A percentile compares a stretch with the other conserved stretches of the same genome.
These are phyloP conservation scores for Articulospora tetracladia DNA, from an alignment of 495 filamentous ascomycete genomes.

Conservation along the genomic window DNA sequence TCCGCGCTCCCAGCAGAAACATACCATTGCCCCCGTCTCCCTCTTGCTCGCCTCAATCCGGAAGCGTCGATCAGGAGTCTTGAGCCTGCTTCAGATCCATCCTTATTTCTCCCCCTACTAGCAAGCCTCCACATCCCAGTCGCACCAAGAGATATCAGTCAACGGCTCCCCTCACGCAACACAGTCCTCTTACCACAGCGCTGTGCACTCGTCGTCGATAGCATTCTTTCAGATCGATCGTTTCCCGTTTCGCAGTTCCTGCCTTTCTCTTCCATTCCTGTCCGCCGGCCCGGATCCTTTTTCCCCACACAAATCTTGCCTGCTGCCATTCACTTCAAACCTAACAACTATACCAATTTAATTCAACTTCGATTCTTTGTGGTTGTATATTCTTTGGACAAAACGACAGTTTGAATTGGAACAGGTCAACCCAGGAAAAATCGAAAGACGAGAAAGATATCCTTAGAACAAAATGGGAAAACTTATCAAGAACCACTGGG, in stretches of 20 bases:
- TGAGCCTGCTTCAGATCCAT: constrained; percentile 20
- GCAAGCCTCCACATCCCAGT: constrained; percentile 4
- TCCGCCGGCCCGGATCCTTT: constrained; percentile 26
- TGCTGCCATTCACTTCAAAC: neutral
- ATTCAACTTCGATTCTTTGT: constrained; percentile 21
- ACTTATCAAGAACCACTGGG: constrained; percentile 99
- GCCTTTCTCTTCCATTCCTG: constrained; percentile 9
- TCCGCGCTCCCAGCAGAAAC: constrained; percentile 19
- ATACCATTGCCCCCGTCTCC: constrained; percentile 1
- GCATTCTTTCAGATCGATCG: constrained; percentile 21
- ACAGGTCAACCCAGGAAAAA: neutral
- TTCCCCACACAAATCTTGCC: neutral
- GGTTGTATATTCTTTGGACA: constrained; percentile 2
- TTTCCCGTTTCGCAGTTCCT: neutral
- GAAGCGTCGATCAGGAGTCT: neutral
- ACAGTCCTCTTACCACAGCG: constrained; percentile 12
- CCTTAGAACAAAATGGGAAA: constrained; percentile 64
- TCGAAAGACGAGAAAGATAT: neutral
- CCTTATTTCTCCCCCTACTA: constrained; percentile 13
- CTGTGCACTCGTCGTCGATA: constrained; percentile 28
- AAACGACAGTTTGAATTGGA: neutral
- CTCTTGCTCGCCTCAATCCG: neutral
- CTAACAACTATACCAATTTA: constrained; percentile 3
- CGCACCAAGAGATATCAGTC: constrained; percentile 23
- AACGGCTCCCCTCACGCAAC: constrained; percentile 1